These are phyloP conservation scores for Candida nemodendra DNA, from an alignment of 805 yeast species.

Conservation along the genomic window DNA sequence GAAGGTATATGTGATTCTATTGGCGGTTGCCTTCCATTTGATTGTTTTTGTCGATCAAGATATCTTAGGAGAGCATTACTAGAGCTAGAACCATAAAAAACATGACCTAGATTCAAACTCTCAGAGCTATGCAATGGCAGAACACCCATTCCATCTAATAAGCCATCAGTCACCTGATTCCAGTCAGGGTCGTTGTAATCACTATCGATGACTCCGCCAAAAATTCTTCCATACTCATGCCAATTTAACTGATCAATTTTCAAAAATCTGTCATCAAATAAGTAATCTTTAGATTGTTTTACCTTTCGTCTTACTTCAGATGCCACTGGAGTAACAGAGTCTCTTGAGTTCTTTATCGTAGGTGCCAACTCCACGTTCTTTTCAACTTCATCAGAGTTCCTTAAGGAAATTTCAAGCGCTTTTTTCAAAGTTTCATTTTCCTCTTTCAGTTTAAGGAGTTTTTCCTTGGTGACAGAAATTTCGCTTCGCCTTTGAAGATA, in stretches of 20 bases:
- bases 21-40: constrained; percentile 1
- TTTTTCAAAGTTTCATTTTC: constrained; percentile 41
- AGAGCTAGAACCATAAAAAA: constrained; percentile 57
- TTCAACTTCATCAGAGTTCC: constrained; percentile 1
- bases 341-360: constrained; percentile 1
- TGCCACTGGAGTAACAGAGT: neutral
- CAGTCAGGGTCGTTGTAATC: constrained; percentile 2
- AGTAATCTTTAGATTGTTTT: constrained; percentile 17
- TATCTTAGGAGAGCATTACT: constrained; percentile 41
- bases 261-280: constrained; percentile 28
- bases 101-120: constrained; percentile 5
- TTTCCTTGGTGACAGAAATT: constrained; percentile 71
- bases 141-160: constrained; percentile 10
- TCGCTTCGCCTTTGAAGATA: constrained; percentile 69
- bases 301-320: no score
- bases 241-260: constrained; percentile 46
- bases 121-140: constrained; percentile 6
- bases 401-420: constrained; percentile 31
- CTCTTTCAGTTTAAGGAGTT: constrained; percentile 65
- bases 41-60: constrained; percentile 7
- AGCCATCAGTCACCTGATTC: constrained; percentile 2
- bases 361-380: constrained; percentile 1
- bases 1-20: neutral
- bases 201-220: constrained; percentile 1
- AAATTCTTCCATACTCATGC: constrained; percentile 43